Percentiles rank a stretch among this genome's conserved stretches.
These are phyloP conservation scores for Yarrowia osloensis DNA, from an alignment of 805 yeast genomes.

Conservation along the genomic window DNA sequence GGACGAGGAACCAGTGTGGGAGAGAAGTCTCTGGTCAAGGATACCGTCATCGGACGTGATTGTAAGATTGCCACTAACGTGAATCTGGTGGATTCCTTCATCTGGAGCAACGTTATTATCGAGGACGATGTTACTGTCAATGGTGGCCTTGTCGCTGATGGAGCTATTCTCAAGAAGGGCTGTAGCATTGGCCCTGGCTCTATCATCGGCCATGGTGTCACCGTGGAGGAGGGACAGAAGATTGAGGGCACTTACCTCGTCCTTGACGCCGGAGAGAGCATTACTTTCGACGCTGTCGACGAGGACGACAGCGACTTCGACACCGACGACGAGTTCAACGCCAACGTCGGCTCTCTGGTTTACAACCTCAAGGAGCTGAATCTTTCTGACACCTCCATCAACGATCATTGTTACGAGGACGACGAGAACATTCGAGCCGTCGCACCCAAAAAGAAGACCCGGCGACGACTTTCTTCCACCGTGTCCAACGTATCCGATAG, in stretches of 20 bases:
- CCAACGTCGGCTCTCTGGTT: constrained; percentile 34
- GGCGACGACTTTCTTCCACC: constrained; percentile 35
- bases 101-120: constrained; percentile 82
- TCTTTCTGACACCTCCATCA: constrained; percentile 42
- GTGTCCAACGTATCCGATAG: constrained; percentile 54
- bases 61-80: constrained; percentile 84
- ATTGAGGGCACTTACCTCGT: constrained; percentile 35
- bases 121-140: constrained; percentile 62
- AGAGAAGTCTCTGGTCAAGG: constrained; percentile 63
- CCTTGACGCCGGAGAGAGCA: constrained; percentile 44
- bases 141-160: constrained; percentile 70
- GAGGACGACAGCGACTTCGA: constrained; percentile 38
- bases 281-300: constrained; percentile 40
- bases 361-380: constrained; percentile 40
- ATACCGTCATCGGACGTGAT: constrained; percentile 81
- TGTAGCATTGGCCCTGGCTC: constrained; percentile 65
- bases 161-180: constrained; percentile 56
- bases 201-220: constrained; percentile 75
- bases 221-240: constrained; percentile 55
- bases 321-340: constrained; percentile 23
- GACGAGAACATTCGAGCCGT: constrained; percentile 16
- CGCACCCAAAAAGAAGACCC: constrained; percentile 33
- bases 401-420: constrained; percentile 33
- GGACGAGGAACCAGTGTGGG: constrained; percentile 79
- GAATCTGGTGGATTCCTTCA: constrained; percentile 67